Percentiles rank a stretch among this genome's conserved stretches.
Evolutionary conservation across 768 basidiomycete genomes (phyloP).

Genomic region (Rhizopogon vesiculosus): DNA sequence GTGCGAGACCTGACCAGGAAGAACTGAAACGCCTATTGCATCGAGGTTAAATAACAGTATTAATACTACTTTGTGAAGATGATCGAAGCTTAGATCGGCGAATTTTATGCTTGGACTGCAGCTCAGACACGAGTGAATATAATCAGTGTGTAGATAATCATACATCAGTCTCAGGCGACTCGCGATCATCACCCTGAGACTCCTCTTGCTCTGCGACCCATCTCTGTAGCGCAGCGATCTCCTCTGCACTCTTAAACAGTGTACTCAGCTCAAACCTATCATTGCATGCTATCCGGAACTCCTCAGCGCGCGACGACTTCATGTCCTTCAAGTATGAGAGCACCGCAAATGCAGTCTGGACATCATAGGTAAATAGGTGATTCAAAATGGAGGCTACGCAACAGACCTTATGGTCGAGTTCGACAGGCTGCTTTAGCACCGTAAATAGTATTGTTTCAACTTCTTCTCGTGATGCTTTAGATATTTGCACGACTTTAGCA

Average conservation of each 20-base stretch:
- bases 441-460: slow-evolving; percentile 57
- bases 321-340: slow-evolving; percentile 45
- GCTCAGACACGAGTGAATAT: not conserved
- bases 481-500: slow-evolving; percentile 48
- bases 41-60: no score
- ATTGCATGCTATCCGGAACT: slow-evolving; percentile 55
- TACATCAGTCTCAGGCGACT: not conserved
- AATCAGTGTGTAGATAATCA: not conserved
- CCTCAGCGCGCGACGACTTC: slow-evolving; percentile 49
- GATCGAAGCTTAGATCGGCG: no score
- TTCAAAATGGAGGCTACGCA: not conserved
- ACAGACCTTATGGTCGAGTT: slow-evolving; percentile 44
- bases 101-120: not conserved
- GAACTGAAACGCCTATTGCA: no score
- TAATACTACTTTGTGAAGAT: no score
- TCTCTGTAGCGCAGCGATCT: slow-evolving; percentile 39
- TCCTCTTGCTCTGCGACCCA: slow-evolving; percentile 17
- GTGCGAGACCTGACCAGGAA: no score
- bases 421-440: slow-evolving; percentile 36
- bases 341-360: slow-evolving; percentile 48
- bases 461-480: slow-evolving; percentile 50
- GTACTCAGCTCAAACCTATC: slow-evolving; percentile 57
- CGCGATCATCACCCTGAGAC: not conserved
- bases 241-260: slow-evolving; percentile 54
- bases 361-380: not conserved